Percentiles rank a stretch among this genome's conserved stretches.
Evolutionary conservation across 768 basidiomycete species (phyloP).

Genomic region (Gloeophyllum trabeum): DNA sequence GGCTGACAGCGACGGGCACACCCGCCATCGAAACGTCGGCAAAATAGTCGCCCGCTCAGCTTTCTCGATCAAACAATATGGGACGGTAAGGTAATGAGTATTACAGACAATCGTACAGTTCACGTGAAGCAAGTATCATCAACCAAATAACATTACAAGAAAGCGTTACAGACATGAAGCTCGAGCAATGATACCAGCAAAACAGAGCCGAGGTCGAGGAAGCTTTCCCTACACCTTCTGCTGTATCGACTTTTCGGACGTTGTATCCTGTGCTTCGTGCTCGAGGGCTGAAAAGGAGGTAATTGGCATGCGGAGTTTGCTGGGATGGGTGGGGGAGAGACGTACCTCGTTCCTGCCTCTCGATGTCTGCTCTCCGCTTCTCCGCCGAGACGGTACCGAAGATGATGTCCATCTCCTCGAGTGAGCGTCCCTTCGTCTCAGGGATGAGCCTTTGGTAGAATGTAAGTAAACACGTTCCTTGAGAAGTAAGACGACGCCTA

Average conservation of each 20-base stretch:
- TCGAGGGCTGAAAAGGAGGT: constrained; percentile 6
- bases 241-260: constrained; percentile 4
- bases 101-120: too few species aligned
- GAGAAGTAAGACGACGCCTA: constrained; percentile 16
- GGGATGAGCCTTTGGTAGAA: constrained; percentile 33
- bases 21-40: too few species aligned
- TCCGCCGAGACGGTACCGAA: constrained; percentile 49
- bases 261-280: constrained; percentile 1
- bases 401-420: constrained; percentile 47
- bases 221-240: constrained; percentile 7
- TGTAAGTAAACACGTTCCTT: background rate
- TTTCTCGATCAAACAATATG: too few species aligned
- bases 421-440: constrained; percentile 44
- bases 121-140: too few species aligned
- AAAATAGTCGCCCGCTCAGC: too few species aligned
- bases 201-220: too few species aligned
- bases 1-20: too few species aligned
- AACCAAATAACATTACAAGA: too few species aligned
- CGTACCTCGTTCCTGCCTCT: constrained; percentile 25
- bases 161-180: too few species aligned
- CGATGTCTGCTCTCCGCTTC: constrained; percentile 41
- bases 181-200: too few species aligned
- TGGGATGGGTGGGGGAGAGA: background rate
- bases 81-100: too few species aligned
- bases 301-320: background rate